A percentile compares a stretch with the other conserved stretches of the same genome.
Conservation (phyloP, 495 filamentous ascomycete genomes). For the Amphirosellinia nigrospora region DNA sequence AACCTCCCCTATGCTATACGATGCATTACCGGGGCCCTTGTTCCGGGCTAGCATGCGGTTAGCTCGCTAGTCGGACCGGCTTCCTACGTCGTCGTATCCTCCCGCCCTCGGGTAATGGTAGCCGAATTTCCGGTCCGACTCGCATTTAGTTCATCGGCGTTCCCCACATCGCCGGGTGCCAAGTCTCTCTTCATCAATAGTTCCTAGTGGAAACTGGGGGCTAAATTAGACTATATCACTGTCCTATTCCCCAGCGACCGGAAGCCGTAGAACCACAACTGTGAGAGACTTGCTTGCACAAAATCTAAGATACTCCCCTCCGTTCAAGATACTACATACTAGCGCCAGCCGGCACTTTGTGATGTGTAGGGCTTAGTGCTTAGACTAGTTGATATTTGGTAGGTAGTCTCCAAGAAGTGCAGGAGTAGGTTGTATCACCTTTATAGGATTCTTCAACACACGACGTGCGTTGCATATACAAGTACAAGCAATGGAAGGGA, state of each 20-base stretch:
- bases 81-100: neutral
- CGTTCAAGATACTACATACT: too few species aligned
- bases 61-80: neutral
- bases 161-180: neutral
- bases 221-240: neutral
- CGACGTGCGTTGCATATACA: neutral
- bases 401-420: too few species aligned
- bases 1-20: neutral
- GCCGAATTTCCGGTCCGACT: conserved; percentile 3
- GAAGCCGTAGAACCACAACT: neutral
- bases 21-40: too few species aligned
- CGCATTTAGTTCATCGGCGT: neutral
- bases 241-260: neutral
- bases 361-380: neutral
- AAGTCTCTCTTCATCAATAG: neutral
- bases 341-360: neutral
- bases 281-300: neutral
- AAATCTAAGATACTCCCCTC: neutral
- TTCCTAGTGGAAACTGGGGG: neutral
- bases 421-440: neutral
- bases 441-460: neutral
- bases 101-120: neutral
- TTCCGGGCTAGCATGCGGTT: neutral
- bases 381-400: neutral
- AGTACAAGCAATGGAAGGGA: neutral